Evolutionary conservation across 352 stramenopile genomes (phyloP), one percentile per base, ranked within the genome.

Genomic region (Pythium scleroteichum): DNA sequence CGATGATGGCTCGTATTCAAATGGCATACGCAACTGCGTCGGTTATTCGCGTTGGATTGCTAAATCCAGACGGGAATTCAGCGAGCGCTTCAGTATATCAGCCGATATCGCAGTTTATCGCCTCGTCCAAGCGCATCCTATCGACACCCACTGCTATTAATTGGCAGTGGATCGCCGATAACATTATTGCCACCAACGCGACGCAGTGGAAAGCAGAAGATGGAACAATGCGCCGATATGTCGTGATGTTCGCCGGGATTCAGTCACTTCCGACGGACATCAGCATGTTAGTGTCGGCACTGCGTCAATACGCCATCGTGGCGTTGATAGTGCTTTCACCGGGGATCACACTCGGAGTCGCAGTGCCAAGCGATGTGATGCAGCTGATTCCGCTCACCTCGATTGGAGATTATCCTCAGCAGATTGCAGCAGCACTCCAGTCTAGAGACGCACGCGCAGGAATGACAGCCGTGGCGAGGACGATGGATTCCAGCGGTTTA

Each of bases 181-280:
- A 49, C n/a, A 14, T 66, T 23, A 27, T 2, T 1, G 59, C 35
- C 23, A 55, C 49, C 16, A 59, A 59, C 33, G 32, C 41, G 6
- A 66, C 59, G 20, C 49, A 54, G 12, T 66, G 59, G 59, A 16
- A 24, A 23, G 14, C 20, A 2, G 59, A 60, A 41, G 59, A 66
- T 32, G 6, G 33, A 2, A 39, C 29, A 7, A 17, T 50, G 9
- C 59, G 59, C 13, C 49, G 59, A 4, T 66, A 54, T 17, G 3
- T 66, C 3, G 19, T 66, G 2, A 29, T 40, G 4, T 55, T 60
- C 26, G 19, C 46, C 17, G 20, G 23, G 0, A 29, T 39, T 2
- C 13, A 24, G 3, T 35, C 49, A 14, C 17, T 49, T 0, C 17
- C 32, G 12, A 50, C 20, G 20, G 59, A 66, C n/a, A 8, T 39